Evolutionary conservation across 345 rosid species (phyloP).

Genomic region (Tarenaya hassleriana): DNA sequence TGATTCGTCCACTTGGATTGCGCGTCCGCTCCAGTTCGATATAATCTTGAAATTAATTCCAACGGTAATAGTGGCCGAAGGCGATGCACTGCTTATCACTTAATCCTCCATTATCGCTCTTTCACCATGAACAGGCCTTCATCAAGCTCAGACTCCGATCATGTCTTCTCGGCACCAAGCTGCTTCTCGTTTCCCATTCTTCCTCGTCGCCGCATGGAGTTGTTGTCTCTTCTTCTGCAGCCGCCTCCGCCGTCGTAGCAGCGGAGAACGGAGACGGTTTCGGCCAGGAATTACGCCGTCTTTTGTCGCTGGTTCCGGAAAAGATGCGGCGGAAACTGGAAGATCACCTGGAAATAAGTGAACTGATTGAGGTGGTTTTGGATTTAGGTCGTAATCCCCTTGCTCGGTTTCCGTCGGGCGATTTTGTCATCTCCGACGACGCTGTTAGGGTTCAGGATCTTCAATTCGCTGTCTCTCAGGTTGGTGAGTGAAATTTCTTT

Average conservation of each 20-base stretch:
- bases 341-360: slow-evolving; percentile 52
- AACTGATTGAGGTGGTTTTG: slow-evolving; percentile 77
- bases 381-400: slow-evolving; percentile 84
- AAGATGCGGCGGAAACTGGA: slow-evolving; percentile 48
- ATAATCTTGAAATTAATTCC: too few relatives aligned
- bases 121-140: slow-evolving; percentile 16
- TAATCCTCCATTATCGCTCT: slow-evolving; percentile 29
- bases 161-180: neutral
- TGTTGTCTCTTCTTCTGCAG: slow-evolving; percentile 25
- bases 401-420: slow-evolving; percentile 91
- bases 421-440: slow-evolving; percentile 54
- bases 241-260: slow-evolving; percentile 13
- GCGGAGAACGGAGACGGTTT: slow-evolving; percentile 31
- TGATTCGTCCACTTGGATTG: too few relatives aligned
- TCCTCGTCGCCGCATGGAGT: slow-evolving; percentile 10
- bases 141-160: slow-evolving; percentile 15
- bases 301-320: slow-evolving; percentile 57
- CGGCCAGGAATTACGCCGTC: slow-evolving; percentile 59
- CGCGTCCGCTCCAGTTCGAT: too few relatives aligned
- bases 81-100: slow-evolving; percentile 28
- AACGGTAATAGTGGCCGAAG: too few relatives aligned
- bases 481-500: slow-evolving; percentile 18
- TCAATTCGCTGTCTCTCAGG: slow-evolving; percentile 72
- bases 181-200: slow-evolving; percentile 4
- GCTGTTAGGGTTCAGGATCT: slow-evolving; percentile 52